Percentiles rank a stretch among this genome's conserved stretches.
Evolutionary conservation across 257 asterid species (phyloP).

Genomic region (Nicotiana attenuata): DNA sequence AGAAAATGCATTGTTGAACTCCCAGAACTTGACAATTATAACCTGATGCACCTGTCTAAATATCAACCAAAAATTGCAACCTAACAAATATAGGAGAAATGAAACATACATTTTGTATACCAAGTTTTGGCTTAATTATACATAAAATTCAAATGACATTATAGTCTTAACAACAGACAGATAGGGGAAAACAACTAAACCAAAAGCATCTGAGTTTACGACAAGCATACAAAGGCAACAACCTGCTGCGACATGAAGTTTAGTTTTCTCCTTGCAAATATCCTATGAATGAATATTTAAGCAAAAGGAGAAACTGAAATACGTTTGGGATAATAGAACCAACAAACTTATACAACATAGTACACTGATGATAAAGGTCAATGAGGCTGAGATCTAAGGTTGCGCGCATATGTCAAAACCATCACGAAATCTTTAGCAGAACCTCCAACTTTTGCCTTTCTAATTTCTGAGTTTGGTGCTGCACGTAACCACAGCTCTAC

Average conservation of each 20-base stretch:
- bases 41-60: too few relatives aligned
- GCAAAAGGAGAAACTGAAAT: not conserved
- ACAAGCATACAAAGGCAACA: not conserved
- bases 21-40: too few relatives aligned
- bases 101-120: not conserved
- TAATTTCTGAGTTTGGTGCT: not conserved
- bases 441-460: constrained; percentile 5
- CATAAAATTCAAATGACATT: too few relatives aligned
- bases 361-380: not conserved
- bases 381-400: not conserved
- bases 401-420: constrained; percentile 18
- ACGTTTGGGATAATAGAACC: not conserved
- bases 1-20: too few relatives aligned
- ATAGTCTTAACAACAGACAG: too few relatives aligned
- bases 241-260: not conserved
- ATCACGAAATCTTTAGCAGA: constrained; percentile 23
- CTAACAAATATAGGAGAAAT: not conserved
- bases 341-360: not conserved
- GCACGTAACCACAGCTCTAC: constrained; percentile 14
- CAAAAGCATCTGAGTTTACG: not conserved
- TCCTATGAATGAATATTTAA: not conserved
- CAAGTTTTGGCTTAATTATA: not conserved
- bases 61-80: not conserved
- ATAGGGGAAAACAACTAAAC: not conserved
- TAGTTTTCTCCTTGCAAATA: not conserved